A percentile compares a stretch with the other conserved stretches of the same genome.
Conservation (phyloP, 805 yeast species). For the Kuraishia capsulata region DNA sequence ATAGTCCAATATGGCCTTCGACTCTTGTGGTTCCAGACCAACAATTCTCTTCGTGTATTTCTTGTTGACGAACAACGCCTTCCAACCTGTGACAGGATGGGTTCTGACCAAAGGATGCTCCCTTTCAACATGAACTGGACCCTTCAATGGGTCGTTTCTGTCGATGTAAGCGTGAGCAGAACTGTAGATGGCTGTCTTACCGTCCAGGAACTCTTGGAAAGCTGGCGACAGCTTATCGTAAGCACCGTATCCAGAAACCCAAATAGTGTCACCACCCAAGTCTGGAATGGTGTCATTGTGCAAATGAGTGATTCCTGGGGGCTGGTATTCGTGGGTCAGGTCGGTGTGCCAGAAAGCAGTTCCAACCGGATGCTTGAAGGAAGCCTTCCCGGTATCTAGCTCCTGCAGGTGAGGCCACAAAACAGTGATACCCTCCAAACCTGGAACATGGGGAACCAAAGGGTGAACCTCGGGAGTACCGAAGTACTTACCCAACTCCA, state of each 20-base stretch:
- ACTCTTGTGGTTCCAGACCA: conserved; percentile 43
- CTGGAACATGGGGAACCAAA: conserved; percentile 24
- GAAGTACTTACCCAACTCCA: conserved; percentile 34
- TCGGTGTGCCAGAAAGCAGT: conserved; percentile 41
- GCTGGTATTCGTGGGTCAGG: conserved; percentile 45
- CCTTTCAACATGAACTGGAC: conserved; percentile 40
- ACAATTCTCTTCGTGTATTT: conserved; percentile 40
- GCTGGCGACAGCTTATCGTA: conserved; percentile 47
- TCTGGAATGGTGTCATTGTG: conserved; percentile 40
- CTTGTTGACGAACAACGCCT: conserved; percentile 45
- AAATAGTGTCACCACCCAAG: conserved; percentile 49
- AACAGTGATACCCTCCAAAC: conserved; percentile 27
- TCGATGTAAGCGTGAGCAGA: conserved; percentile 30
- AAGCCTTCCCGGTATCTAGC: conserved; percentile 13
- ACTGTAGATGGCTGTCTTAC: conserved; percentile 35
- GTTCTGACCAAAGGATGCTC: conserved; percentile 56
- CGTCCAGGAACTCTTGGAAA: conserved; percentile 40
- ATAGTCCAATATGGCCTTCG: conserved; percentile 35
- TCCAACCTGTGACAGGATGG: conserved; percentile 60
- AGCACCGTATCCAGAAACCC: conserved; percentile 51
- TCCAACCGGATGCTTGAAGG: conserved; percentile 11
- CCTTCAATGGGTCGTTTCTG: conserved; percentile 33
- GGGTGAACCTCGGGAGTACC: conserved; percentile 35
- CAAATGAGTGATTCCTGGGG: conserved; percentile 47
- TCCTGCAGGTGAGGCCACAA: conserved; percentile 31